Evolutionary conservation across 208 protist genomes (phyloP), one percentile per base, ranked within the genome.

Genomic region (Wallacemonas sp.): DNA sequence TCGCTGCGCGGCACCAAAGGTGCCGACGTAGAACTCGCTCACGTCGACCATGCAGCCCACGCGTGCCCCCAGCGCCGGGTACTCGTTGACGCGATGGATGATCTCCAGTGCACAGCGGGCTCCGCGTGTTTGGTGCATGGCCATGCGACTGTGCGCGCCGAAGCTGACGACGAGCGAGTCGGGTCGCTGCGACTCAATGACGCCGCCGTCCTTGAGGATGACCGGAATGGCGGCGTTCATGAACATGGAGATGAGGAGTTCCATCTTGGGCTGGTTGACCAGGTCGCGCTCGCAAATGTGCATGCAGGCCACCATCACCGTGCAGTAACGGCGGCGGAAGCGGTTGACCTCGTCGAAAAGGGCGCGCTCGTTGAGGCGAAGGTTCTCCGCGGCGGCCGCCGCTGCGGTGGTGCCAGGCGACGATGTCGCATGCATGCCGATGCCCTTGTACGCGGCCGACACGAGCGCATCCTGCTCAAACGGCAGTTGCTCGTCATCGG

Each of bases 21-120:
- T 88, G 44, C 86, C 86, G 11, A 89, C 77, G 49, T 78, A 82
- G 74, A 76, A 90, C 71, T 89, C 81, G 25, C 78, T 72, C 5
- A 74, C 74, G 31, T 93, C 86, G n/a, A 90, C 39, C 45, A 92
- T 32, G 46, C 66, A 80, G 55, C 67, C 73, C 4, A 86, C 39
- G 54, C 49, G 33, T 16, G 36, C 25, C 5, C 41, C n/a, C n/a
- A 67, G 25, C 2, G 59, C 22, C 14, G 28, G 42, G 26, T 25
- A 48, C 28, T 45, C 59, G 62, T 55, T 52, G 11, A 52, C 44
- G 29, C 62, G 49, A 8, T 70, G 44, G 26, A 83, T 72, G 20
- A 85, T 68, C 48, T 85, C 72, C 46, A 87, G 62, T 5, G 81
- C 77, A 57, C 81, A 90, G 32, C 57, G 67, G 22, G 79, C 81